Percentiles rank a stretch among this genome's conserved stretches.
Conservation (phyloP, 805 yeast genomes). For the Yamadazyma kitorensis region DNA sequence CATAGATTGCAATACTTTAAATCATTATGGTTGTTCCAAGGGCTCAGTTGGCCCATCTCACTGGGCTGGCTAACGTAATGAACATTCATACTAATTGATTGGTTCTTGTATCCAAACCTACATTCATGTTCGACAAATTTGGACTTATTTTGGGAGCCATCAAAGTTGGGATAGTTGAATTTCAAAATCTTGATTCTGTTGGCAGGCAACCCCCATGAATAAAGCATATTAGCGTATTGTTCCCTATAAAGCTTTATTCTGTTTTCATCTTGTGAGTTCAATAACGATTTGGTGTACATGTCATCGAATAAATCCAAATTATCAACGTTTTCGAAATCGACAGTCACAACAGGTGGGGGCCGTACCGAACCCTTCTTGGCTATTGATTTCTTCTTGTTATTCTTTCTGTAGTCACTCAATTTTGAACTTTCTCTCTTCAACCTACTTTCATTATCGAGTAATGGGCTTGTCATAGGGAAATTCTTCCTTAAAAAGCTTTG, state of each 20-base stretch:
- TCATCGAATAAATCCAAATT: constrained; percentile 45
- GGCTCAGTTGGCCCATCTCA: constrained; percentile 18
- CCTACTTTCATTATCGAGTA: not conserved
- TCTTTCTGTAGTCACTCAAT: not conserved
- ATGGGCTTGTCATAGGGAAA: constrained; percentile 6
- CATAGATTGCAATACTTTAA: constrained; percentile 63
- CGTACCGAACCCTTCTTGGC: constrained; percentile 18
- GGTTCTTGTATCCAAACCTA: constrained; percentile 26
- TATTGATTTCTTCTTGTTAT: constrained; percentile 6
- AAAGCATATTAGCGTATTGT: constrained; percentile 75
- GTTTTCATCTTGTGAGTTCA: constrained; percentile 35
- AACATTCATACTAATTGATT: constrained; percentile 12
- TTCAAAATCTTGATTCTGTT: constrained; percentile 76
- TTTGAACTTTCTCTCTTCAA: not conserved
- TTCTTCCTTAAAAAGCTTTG: constrained; percentile 6
- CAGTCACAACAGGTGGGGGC: constrained; percentile 32
- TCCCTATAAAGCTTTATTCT: constrained; percentile 48
- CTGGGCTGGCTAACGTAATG: constrained; percentile 23
- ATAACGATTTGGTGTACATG: constrained; percentile 36
- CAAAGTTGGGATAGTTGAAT: constrained; percentile 46
- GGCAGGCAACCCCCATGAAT: constrained; percentile 81
- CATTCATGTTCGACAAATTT: constrained; percentile 32
- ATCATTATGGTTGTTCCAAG: constrained; percentile 27
- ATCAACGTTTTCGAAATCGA: constrained; percentile 47
- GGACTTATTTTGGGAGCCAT: constrained; percentile 5